Base-by-base conservation (phyloP, 106 monocot genomes). In the Hemerocallis citrina region DNA sequence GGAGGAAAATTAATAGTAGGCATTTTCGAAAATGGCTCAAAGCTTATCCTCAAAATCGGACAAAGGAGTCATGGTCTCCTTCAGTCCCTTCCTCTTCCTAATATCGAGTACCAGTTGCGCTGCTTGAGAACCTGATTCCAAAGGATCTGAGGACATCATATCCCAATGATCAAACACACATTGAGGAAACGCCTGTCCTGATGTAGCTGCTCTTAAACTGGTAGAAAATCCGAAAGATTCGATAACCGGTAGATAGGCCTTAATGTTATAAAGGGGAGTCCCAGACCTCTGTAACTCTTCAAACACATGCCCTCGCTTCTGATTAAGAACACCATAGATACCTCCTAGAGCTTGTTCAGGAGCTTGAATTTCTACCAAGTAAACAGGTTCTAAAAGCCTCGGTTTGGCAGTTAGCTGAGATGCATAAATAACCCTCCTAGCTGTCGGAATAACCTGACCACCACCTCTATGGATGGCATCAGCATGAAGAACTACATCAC, bases 391-490 rank as follows among this genome's bases (percentile, higher is more conserved):
- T 20, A 79, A 16, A 8, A 79, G 69, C 49, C 79, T 73, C 0
- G 79, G 74, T 25, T 73, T 73, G 0, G 79, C 79, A 11, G 72
- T 79, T 17, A 79, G 27, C 19, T 79, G 79, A 20, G 79, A 48
- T 0, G 79, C 79, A 56, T 79, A 79, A 15, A 79, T 79, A 20
- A 73, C 79, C 28, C 78, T 67, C 17, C 78, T 62, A 6, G 78
- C 72, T 2, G 78, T 78, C 0, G 78, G 78, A 51, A 78, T 78
- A 33, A 78, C 14, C 39, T 78, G 75, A 0, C 73, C 78, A 11
- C 78, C 73, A 47, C 78, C 78, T 36, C 72, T 37, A 34, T 78
- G 78, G 52, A 78, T 78, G 17, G 78, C 72, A 55, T 78, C 72
- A 6, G 78, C 55, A n/a, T 78, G 78, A 6, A 78, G 63, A 24